A percentile compares a stretch with the other conserved stretches of the same genome.
These are phyloP conservation scores for Pichia membranifaciens DNA, from an alignment of 805 yeast species.

Conservation along the genomic window DNA sequence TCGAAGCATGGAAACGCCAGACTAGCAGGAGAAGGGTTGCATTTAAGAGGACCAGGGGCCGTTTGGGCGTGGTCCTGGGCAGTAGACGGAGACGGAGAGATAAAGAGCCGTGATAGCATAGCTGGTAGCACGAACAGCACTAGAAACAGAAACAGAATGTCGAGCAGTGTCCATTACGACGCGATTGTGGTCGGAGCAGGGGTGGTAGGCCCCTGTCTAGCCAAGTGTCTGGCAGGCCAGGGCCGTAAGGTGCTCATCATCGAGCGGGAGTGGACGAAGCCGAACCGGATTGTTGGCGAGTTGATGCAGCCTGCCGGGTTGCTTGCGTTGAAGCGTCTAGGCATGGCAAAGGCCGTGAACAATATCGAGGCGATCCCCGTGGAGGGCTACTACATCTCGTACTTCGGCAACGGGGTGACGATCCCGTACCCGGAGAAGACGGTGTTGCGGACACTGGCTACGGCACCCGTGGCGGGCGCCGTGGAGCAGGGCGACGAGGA, in stretches of 20 bases:
- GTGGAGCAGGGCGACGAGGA: constrained; percentile 57
- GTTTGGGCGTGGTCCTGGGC: too few relatives aligned
- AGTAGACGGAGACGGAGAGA: too few relatives aligned
- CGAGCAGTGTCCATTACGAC: constrained; percentile 44
- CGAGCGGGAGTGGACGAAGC: constrained; percentile 87
- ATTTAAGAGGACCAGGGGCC: too few relatives aligned
- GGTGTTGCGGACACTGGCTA: constrained; percentile 38
- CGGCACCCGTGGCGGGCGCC: constrained; percentile 44
- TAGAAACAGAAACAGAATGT: too few relatives aligned
- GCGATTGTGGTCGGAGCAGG: constrained; percentile 98
- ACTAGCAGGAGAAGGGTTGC: too few relatives aligned
- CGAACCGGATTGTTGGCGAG: constrained; percentile 97
- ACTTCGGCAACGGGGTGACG: constrained; percentile 47
- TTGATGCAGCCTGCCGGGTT: constrained; percentile 96
- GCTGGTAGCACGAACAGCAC: too few relatives aligned
- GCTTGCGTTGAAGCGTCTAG: constrained; percentile 72
- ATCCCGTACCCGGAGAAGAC: constrained; percentile 71
- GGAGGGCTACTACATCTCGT: constrained; percentile 76
- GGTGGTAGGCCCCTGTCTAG: constrained; percentile 90
- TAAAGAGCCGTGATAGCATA: too few relatives aligned
- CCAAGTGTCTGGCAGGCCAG: constrained; percentile 83
- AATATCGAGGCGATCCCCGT: constrained; percentile 73
- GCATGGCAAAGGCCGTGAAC: constrained; percentile 71
- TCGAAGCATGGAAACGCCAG: too few relatives aligned
- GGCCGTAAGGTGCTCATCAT: constrained; percentile 75